Percentiles rank a stretch among this genome's conserved stretches.
Conservation (phyloP, 768 basidiomycete genomes). For the Cantharellus anzutake region DNA sequence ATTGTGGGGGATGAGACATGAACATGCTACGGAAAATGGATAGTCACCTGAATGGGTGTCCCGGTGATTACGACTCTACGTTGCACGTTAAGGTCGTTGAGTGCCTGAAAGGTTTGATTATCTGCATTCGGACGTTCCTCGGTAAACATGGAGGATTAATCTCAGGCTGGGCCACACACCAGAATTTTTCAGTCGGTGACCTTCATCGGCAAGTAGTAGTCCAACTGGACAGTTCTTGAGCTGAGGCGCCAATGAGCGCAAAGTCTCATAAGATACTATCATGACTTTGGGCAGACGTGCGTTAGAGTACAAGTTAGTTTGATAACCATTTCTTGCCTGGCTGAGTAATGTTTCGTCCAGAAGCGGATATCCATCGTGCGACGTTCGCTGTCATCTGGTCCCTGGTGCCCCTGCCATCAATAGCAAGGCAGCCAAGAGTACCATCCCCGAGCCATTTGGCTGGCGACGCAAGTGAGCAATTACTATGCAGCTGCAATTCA, state of each 20-base stretch:
- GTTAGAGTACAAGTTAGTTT: not conserved
- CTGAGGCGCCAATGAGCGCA: constrained; percentile 60
- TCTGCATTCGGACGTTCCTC: constrained; percentile 28
- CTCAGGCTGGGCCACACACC: constrained; percentile 28
- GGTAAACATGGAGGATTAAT: not conserved
- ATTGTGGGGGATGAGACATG: not conserved
- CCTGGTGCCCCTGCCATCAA: constrained; percentile 87
- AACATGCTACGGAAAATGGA: not conserved
- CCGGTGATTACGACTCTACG: constrained; percentile 88
- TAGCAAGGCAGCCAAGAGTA: constrained; percentile 59
- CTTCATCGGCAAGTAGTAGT: constrained; percentile 89
- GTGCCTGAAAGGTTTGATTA: constrained; percentile 68
- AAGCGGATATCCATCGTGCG: constrained; percentile 73
- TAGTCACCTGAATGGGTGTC: constrained; percentile 66
- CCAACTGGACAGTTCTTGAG: constrained; percentile 71
- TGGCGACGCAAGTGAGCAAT: constrained; percentile 15
- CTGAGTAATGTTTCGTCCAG: constrained; percentile 76
- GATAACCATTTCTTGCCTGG: constrained; percentile 38
- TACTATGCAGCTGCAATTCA: not conserved
- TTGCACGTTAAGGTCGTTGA: constrained; percentile 67
- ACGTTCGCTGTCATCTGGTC: constrained; percentile 62
- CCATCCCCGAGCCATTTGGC: constrained; percentile 93
- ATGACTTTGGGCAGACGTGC: constrained; percentile 38
- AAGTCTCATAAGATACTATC: constrained; percentile 96
- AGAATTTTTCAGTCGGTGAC: constrained; percentile 90